Conservation (phyloP, 441 rosid genomes). For the Melastoma candidum region DNA sequence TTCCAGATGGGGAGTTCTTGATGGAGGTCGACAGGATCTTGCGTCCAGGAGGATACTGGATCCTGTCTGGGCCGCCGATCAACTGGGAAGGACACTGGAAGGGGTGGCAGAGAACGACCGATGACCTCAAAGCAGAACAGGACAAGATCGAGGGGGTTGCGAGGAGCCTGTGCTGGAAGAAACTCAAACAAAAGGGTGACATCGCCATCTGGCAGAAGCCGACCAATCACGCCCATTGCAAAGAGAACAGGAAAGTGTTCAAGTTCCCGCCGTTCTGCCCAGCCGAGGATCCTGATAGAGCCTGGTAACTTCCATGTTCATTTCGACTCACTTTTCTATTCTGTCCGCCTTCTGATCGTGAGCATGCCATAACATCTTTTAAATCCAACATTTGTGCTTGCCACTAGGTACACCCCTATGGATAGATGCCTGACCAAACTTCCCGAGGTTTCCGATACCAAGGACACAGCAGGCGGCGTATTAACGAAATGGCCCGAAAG, state of each 20-base stretch:
- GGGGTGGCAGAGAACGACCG: conserved; percentile 13
- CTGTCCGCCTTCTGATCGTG: too few species aligned
- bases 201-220: conserved; percentile 67
- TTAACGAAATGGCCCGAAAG: conserved; percentile 50
- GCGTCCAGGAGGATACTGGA: conserved; percentile 19
- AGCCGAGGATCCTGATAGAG: conserved; percentile 42
- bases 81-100: conserved; percentile 19
- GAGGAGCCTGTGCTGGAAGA: conserved; percentile 57
- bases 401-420: conserved; percentile 42
- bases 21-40: conserved; percentile 18
- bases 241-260: conserved; percentile 27
- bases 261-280: conserved; percentile 42
- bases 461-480: conserved; percentile 37
- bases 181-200: conserved; percentile 34
- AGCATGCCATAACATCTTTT: not conserved
- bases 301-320: conserved; percentile 30
- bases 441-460: conserved; percentile 35
- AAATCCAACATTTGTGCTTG: not conserved
- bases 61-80: conserved; percentile 18
- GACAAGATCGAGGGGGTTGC: conserved; percentile 35
- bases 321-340: too few species aligned
- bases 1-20: conserved; percentile 12
- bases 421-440: conserved; percentile 48
- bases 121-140: conserved; percentile 14
- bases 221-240: conserved; percentile 47